Evolutionary conservation across 345 rosid genomes (phyloP), one percentile per base, ranked within the genome.

Genomic region (Brassica cretica): DNA sequence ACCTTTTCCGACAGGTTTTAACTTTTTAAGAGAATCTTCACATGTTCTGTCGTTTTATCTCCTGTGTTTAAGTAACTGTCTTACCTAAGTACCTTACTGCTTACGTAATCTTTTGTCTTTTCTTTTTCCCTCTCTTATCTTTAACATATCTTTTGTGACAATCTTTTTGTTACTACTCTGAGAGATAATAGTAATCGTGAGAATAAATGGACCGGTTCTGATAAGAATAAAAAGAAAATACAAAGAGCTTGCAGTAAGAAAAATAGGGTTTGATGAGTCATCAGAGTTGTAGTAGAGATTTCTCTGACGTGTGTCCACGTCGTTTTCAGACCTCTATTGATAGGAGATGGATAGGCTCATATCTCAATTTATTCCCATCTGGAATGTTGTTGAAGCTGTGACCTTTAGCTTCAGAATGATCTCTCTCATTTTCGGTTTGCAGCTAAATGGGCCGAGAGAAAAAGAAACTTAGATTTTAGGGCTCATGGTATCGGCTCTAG

Each of bases 281-380:
- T 59, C 62, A 71, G 60, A 19, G 61, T 41, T 14, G 11, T 72
- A 8, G 53, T 46, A 71, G 46, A 18, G 72, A 44, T 71, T 10
- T 16, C 7, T 29, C 62, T 59, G 61, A 78, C 81, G 72, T 78
- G 76, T 72, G 71, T 77, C 66, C 76, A 77, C 66, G 66, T 77
- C 46, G 66, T 77, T 64, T 25, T 77, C 66, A 77, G 65, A n/a
- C 53, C 39, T 66, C n/a, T 30, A 58, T 72, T 58, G 63, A 65
- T 58, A 66, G 51, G 81, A 78, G 81, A 58, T 71, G 14, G 29
- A 59, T 5, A 51, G 64, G 56, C 75, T 76, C 70, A 58, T 35
- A 49, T 59, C 14, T 58, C 29, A 58, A 18, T 51, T n/a, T 6
- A 16, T 53, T 16, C 60, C 24, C 60, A 53, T 53, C 10, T 53